Percentiles rank a stretch among this genome's conserved stretches.
These are phyloP conservation scores for Pyrenophora seminiperda DNA, from an alignment of 2,329 filamentous ascomycete species.

Conservation along the genomic window DNA sequence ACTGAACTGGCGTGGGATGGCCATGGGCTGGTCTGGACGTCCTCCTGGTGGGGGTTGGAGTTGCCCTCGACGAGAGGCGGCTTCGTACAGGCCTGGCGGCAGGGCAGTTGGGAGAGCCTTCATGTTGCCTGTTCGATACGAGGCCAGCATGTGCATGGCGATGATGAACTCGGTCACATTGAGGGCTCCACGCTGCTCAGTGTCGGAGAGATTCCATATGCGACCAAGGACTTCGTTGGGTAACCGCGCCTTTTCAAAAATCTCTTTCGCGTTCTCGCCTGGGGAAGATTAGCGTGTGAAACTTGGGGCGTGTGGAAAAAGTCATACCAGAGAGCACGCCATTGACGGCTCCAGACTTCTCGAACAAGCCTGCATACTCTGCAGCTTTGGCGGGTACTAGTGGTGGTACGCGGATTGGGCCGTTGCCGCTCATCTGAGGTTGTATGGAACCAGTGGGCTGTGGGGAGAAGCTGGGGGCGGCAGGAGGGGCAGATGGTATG, in stretches of 20 bases:
- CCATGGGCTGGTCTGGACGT: constrained; percentile 58
- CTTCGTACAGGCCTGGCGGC: constrained; percentile 86
- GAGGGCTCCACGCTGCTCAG: constrained; percentile 85
- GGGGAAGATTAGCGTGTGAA: constrained; percentile 11
- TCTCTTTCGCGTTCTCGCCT: constrained; percentile 87
- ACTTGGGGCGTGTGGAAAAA: too few relatives aligned
- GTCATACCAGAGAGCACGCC: constrained; percentile 71
- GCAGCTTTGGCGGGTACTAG: constrained; percentile 85
- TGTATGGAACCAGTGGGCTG: constrained; percentile 44
- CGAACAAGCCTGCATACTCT: constrained; percentile 89
- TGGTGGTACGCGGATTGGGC: constrained; percentile 83
- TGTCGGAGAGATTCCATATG: constrained; percentile 95
- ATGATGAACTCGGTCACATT: constrained; percentile 93
- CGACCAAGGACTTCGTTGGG: constrained; percentile 89
- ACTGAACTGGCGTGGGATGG: constrained; percentile 83
- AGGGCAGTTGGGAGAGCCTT: constrained; percentile 78
- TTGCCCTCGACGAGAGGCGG: constrained; percentile 69
- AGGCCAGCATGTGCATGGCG: constrained; percentile 95
- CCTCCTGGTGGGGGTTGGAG: constrained; percentile 45
- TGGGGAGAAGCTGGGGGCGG: constrained; percentile 54
- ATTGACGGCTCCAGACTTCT: constrained; percentile 79
- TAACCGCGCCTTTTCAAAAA: constrained; percentile 90
- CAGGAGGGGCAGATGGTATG: constrained; percentile 55
- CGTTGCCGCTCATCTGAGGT: constrained; percentile 51
- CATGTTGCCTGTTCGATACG: constrained; percentile 82